A percentile compares a stretch with the other conserved stretches of the same genome.
Conservation (phyloP, 768 basidiomycete genomes). For the Leccinum boreale region DNA sequence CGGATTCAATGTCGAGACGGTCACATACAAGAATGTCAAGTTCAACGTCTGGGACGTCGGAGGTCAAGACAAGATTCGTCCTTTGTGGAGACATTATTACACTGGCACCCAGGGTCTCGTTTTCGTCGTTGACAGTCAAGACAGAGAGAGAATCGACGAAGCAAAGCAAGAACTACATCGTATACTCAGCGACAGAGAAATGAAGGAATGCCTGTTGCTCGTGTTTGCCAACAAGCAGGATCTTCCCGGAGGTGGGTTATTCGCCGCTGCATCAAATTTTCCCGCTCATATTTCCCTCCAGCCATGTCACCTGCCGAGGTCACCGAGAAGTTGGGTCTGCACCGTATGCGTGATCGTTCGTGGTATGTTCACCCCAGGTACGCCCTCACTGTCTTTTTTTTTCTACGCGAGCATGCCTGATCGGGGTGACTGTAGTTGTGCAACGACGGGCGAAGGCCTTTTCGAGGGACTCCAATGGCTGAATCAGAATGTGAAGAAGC, state of each 20-base stretch:
- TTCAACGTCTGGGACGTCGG: conserved; percentile 97
- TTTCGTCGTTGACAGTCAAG: conserved; percentile 96
- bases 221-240: conserved; percentile 99
- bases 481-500: conserved; percentile 95
- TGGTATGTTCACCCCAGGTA: conserved; percentile 99
- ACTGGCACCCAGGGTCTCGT: conserved; percentile 98
- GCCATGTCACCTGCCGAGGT: conserved; percentile 99
- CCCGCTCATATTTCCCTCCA: conserved; percentile 7
- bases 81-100: conserved; percentile 98
- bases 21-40: conserved; percentile 98
- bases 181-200: conserved; percentile 94
- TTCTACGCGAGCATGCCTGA: background rate
- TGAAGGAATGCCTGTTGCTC: conserved; percentile 94
- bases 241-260: conserved; percentile 81
- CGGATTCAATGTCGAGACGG: conserved; percentile 99
- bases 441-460: conserved; percentile 93
- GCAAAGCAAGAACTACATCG: conserved; percentile 94
- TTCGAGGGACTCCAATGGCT: conserved; percentile 98
- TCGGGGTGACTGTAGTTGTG: conserved; percentile 58
- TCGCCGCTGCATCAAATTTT: background rate
- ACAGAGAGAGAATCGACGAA: conserved; percentile 93
- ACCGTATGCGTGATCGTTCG: conserved; percentile 93
- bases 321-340: conserved; percentile 92
- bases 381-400: conserved; percentile 18
- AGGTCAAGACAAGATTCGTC: conserved; percentile 99